Evolutionary conservation across 345 rosid genomes (phyloP).

Genomic region (Hibiscus mutabilis): DNA sequence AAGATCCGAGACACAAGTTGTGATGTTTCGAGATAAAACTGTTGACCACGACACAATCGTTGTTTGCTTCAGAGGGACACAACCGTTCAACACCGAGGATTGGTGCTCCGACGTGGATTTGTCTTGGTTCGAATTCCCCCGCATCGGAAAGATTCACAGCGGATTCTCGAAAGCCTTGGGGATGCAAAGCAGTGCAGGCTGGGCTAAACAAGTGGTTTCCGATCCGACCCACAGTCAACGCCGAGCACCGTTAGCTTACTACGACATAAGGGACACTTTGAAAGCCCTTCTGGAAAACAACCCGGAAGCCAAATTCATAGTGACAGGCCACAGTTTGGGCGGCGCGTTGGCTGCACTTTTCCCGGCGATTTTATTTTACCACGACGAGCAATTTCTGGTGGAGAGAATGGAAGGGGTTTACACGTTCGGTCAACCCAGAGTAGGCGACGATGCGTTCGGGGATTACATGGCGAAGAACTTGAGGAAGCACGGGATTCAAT

Average conservation of each 20-base stretch:
- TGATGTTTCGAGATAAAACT: slow-evolving; percentile 33
- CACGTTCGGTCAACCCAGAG: slow-evolving; percentile 78
- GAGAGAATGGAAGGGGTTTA: slow-evolving; percentile 51
- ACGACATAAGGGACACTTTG: slow-evolving; percentile 45
- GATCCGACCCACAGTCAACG: slow-evolving; percentile 11
- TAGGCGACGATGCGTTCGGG: slow-evolving; percentile 57
- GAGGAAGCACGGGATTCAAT: slow-evolving; percentile 25
- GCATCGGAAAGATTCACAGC: slow-evolving; percentile 57
- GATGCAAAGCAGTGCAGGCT: slow-evolving; percentile 44
- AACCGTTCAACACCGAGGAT: slow-evolving; percentile 48
- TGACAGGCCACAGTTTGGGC: slow-evolving; percentile 76
- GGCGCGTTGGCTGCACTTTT: slow-evolving; percentile 76
- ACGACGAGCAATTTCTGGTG: slow-evolving; percentile 42
- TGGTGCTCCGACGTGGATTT: slow-evolving; percentile 69
- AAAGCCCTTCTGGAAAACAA: slow-evolving; percentile 25
- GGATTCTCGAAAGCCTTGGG: slow-evolving; percentile 87
- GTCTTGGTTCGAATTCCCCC: slow-evolving; percentile 63
- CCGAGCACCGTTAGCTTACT: slow-evolving; percentile 42
- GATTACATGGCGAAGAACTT: slow-evolving; percentile 44
- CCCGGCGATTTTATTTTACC: slow-evolving; percentile 38
- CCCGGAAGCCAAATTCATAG: slow-evolving; percentile 26
- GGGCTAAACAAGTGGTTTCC: slow-evolving; percentile 36
- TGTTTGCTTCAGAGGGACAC: slow-evolving; percentile 64
- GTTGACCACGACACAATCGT: slow-evolving; percentile 35
- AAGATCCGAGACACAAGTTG: slow-evolving; percentile 53